Percentiles rank a stretch among this genome's conserved stretches.
Conservation (phyloP, 2,329 filamentous ascomycete species). For the Fusarium burgessii region DNA sequence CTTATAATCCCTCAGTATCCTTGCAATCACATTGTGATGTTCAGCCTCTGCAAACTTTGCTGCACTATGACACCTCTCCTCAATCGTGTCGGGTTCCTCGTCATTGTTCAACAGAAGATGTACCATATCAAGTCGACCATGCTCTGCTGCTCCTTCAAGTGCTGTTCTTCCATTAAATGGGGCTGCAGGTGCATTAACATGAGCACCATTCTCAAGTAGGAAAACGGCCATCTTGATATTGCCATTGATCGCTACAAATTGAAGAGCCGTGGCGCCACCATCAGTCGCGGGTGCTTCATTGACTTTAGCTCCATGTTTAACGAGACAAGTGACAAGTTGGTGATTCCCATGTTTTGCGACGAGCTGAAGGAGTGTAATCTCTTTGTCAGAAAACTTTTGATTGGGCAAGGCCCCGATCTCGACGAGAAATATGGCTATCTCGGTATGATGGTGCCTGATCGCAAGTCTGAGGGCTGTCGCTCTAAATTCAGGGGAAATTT, state of each 20-base stretch:
- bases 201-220: background rate
- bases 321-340: slow-evolving; percentile 21
- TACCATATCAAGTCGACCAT: slow-evolving; percentile 25
- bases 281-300: fast-evolving
- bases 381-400: no score
- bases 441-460: fast-evolving
- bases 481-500: fast-evolving
- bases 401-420: no score
- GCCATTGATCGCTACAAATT: background rate
- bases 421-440: fast-evolving
- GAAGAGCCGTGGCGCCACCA: slow-evolving; percentile 2
- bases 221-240: background rate
- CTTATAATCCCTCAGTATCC: background rate
- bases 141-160: background rate
- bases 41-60: background rate
- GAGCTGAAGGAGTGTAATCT: background rate
- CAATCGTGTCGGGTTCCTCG: background rate
- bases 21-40: fast-evolving
- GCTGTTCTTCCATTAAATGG: fast-evolving
- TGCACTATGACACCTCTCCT: background rate
- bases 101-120: slow-evolving; percentile 19
- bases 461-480: background rate
- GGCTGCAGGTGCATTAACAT: background rate
- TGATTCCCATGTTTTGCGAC: fast-evolving
- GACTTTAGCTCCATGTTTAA: fast-evolving